These are phyloP conservation scores for Brassica hybrid DNA, from an alignment of 441 rosid species.

Conservation along the genomic window DNA sequence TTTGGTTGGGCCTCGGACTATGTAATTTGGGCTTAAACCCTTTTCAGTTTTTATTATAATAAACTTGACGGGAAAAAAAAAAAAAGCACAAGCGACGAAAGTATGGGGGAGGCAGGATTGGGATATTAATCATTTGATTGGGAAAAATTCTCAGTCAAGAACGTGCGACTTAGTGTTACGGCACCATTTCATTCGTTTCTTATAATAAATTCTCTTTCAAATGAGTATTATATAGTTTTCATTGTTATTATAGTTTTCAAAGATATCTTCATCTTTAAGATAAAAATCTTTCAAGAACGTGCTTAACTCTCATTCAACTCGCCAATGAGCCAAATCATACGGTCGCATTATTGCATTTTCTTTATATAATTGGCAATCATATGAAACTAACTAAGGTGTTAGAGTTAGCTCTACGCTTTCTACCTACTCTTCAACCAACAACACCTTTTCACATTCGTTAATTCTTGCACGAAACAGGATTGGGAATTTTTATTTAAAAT, in stretches of 20 bases:
- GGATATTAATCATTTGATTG: conserved; percentile 38
- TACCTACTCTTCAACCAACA: conserved; percentile 38
- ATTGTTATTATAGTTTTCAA: neutral
- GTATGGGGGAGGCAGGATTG: conserved; percentile 34
- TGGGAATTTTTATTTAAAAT: no score
- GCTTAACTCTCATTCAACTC: no score
- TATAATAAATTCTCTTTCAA: conserved; percentile 9
- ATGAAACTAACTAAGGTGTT: conserved; percentile 14
- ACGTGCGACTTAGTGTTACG: conserved; percentile 46
- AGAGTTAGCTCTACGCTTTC: conserved; percentile 39
- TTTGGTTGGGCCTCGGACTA: no score
- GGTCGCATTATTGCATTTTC: conserved; percentile 20
- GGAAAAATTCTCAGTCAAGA: conserved; percentile 41
- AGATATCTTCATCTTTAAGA: conserved; percentile 34
- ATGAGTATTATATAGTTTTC: neutral
- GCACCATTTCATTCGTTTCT: conserved; percentile 36
- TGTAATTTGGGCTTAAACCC: no score
- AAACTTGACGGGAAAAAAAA: no score
- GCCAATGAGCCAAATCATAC: conserved; percentile 19
- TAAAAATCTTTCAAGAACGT: conserved; percentile 33
- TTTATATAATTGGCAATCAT: conserved; percentile 21
- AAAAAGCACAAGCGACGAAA: conserved; percentile 26
- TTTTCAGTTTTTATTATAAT: no score
- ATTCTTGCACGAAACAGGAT: no score
- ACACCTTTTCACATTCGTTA: neutral